Evolutionary conservation across 2,329 filamentous ascomycete genomes (phyloP), one percentile per base, ranked within the genome.

Genomic region (Sclerotinia sclerotiorum): DNA sequence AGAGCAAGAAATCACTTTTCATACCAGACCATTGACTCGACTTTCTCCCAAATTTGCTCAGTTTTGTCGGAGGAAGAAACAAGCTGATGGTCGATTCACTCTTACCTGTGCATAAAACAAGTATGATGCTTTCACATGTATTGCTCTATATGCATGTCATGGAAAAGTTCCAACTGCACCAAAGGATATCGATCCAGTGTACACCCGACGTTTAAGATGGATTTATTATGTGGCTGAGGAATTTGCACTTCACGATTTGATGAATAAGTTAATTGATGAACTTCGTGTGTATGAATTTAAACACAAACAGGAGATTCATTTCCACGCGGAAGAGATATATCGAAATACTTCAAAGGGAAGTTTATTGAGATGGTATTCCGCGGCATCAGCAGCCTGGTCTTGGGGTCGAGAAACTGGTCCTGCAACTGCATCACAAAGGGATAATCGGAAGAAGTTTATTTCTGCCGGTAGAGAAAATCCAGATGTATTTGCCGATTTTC

Each of bases 331-430:
- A 64, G 61, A 64, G 6, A 64, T 64, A 29, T 64, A 64, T 29
- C 35, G 27, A 19, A 64, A 64, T 55, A 64, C 61, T n/a, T 55
- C 48, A 1, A 52, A 64, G 11, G 32, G 61, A n/a, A 64, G 61
- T 39, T 44, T 55, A 5, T 27, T 64, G 61, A 54, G 61, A 55
- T 64, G 61, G 61, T 64, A 64, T n/a, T 64, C 32, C 5, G 61
- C 61, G 2, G 61, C 61, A 55, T 64, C 61, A n/a, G 61, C 48
- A 29, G 61, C 61, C 0, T 64, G 61, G 61, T 64, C 61, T n/a
- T 64, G 61, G 61, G 61, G 48, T 42, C 46, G 61, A n/a, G 61
- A 64, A 44, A 64, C 61, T 5, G 61, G 61, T n/a, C 48, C 61
- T 27, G 48, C 61, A 55, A 64, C 61, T 55, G 24, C 46, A 29